These are phyloP conservation scores for Starmerella potacharoeniae DNA, from an alignment of 805 yeast genomes.

Conservation along the genomic window DNA sequence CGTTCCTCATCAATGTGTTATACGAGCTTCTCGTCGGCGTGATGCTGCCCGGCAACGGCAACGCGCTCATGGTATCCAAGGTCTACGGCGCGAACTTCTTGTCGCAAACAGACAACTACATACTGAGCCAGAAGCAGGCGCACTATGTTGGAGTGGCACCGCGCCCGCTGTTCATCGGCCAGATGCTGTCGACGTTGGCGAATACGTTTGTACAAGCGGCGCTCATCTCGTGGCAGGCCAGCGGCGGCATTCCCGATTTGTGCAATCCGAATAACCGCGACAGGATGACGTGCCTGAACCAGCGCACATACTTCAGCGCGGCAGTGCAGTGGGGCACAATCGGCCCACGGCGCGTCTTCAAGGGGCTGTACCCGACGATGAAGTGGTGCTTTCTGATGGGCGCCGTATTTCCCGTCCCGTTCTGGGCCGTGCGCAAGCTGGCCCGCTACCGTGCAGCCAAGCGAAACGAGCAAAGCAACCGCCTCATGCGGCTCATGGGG, in stretches of 20 bases:
- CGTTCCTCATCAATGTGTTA: constrained; percentile 40
- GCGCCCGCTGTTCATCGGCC: constrained; percentile 43
- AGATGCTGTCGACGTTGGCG: constrained; percentile 27
- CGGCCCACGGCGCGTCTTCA: constrained; percentile 35
- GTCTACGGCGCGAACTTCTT: constrained; percentile 49
- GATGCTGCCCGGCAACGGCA: constrained; percentile 46
- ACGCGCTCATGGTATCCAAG: constrained; percentile 41
- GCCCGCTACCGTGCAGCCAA: constrained; percentile 20
- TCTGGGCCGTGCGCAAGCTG: constrained; percentile 12
- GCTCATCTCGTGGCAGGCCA: constrained; percentile 28
- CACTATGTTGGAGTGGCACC: constrained; percentile 53
- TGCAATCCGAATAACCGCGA: constrained; percentile 24
- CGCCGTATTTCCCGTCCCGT: constrained; percentile 23
- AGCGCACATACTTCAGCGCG: constrained; percentile 38
- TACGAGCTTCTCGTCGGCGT: constrained; percentile 42
- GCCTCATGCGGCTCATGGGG: neutral
- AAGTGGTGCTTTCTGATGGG: constrained; percentile 57
- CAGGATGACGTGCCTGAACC: constrained; percentile 30
- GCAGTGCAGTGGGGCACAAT: constrained; percentile 36
- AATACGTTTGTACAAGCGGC: constrained; percentile 25
- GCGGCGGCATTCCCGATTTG: constrained; percentile 27
- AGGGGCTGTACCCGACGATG: constrained; percentile 47
- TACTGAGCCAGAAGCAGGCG: constrained; percentile 42
- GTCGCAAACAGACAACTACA: constrained; percentile 50
- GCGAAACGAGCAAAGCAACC: constrained; percentile 28